Base-by-base conservation (phyloP, 179 eudicot species). In the Patellifolia procumbens region DNA sequence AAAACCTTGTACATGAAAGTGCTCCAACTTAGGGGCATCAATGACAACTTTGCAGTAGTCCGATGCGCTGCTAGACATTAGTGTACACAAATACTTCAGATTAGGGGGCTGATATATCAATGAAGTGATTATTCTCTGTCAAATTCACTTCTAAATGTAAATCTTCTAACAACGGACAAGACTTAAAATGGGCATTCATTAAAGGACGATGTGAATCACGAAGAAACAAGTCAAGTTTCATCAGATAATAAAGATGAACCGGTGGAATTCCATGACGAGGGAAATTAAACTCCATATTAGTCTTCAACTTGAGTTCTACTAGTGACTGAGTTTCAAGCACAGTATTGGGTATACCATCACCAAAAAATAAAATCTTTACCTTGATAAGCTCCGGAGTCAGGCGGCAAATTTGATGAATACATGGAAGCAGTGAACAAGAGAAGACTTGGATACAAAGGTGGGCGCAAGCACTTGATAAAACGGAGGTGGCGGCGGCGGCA, bases 11-110 rank as follows among this genome's bases (percentile, higher is more conserved):
- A 2, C 4, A 0, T 37, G 7, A 37, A 37, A 37, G 5, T 37
- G 42, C 7, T 37, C 42, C 42, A 37, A 8, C 7, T 37, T 37
- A 37, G 42, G 42, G 42, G 73, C 73, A 70, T 70, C 73, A 70
- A 70, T 48, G 22, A 70, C 60, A 70, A 70, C 13, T 20, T 16
- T 49, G 22, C 29, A n/a, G 5, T 4, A 0, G 2, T 43, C 10
- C 10, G 29, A 45, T 24, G 13, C 13, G 1, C 20, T 7, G 0
- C 4, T 11, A 68, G 2, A 3, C 19, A 35, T 32, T 5, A 32
- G 8, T 4, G 39, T 22, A 49, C 0, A 19, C 58, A 70, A 70
- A 13, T 10, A 2, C 39, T 70, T 70, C 7, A 70, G 31, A 49
- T 49, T 26, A 4, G 58, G 26, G n/a, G 0, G 58, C 59, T 1